Base-by-base conservation (phyloP, 2,329 filamentous ascomycete species). In the Arthrobotrys conoides region DNA sequence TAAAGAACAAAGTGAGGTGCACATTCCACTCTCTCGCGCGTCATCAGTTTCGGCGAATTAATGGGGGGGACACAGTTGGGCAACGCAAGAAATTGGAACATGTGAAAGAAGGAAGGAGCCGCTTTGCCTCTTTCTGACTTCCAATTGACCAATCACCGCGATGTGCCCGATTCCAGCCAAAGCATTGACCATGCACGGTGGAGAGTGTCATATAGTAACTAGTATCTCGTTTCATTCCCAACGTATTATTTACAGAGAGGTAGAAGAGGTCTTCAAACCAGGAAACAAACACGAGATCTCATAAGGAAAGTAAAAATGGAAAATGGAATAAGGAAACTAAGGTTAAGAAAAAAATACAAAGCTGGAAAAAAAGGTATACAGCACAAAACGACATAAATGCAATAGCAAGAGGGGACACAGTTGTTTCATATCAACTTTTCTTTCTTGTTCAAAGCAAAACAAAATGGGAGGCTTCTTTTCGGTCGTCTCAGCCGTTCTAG, bases 161-260 rank as follows among this genome's bases (percentile, higher is more conserved):
- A 38, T 8, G 6, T 38, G 8, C 38, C 12, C 12, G 2, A 16
- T 41, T 12, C 9, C 16, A 41, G 12, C 38, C 38, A n/a, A 14
- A 38, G 10, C 6, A 41, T 41, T 41, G 14, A 41, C 14, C 14
- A 41, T 16, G 41, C 2, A 46, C 16, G 14, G 8, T 38, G 14
- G 14, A 2, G 16, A 46, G 14, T n/a, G 41, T 46, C 18, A 8
- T 8, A 9, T 20, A 46, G 8, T 18, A 46, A 46, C 51, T 33
- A 66, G 59, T 66, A 67, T 73, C 63, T 73, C 70, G 61, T 72
- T 73, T 61, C 20, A 38, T 66, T 73, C 70, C 63, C 70, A 67
- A 61, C 22, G 36, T 44, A 44, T 24, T 73, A 73, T 73, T 67
- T 73, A 73, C 70, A 72, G 27, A 38, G 51, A 59, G 53, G 38